Evolutionary conservation across 805 yeast species (phyloP).

Genomic region (Starmerella scarabaei): DNA sequence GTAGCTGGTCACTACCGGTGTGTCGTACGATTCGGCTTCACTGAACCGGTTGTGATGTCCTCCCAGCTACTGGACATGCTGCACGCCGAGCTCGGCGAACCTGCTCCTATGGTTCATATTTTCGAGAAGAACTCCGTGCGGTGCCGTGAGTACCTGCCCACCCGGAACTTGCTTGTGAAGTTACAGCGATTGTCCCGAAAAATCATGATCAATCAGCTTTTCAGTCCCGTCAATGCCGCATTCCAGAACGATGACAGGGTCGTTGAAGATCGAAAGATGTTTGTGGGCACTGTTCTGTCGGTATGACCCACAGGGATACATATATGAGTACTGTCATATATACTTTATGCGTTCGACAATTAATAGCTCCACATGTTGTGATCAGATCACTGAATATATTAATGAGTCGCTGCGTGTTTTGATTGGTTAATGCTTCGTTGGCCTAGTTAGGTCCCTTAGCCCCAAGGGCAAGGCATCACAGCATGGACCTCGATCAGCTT

Average conservation of each 20-base stretch:
- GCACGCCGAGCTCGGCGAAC: not conserved
- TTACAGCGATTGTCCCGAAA: not conserved
- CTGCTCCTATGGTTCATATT: conserved; percentile 3
- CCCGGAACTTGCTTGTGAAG: conserved; percentile 2
- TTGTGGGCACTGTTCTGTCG: conserved; percentile 8
- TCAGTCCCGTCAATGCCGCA: conserved; percentile 11
- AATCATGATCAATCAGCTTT: conserved; percentile 7
- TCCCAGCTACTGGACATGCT: not conserved
- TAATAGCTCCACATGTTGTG: no score
- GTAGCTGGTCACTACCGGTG: conserved; percentile 39
- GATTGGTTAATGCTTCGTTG: not conserved
- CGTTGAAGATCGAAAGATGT: conserved; percentile 6
- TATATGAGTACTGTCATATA: no score
- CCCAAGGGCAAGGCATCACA: no score
- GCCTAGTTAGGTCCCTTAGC: not conserved
- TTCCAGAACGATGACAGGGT: conserved; percentile 11
- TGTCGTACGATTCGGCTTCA: conserved; percentile 39
- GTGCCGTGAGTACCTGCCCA: not conserved
- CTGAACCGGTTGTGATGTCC: conserved; percentile 7
- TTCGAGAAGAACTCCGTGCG: conserved; percentile 11
- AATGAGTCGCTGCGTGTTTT: no score
- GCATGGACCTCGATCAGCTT: no score
- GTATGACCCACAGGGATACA: no score
- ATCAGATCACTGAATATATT: no score
- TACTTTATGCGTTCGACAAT: no score